Base-by-base conservation (phyloP, 1,284 basidiomycete genomes). In the Malassezia restricta region DNA sequence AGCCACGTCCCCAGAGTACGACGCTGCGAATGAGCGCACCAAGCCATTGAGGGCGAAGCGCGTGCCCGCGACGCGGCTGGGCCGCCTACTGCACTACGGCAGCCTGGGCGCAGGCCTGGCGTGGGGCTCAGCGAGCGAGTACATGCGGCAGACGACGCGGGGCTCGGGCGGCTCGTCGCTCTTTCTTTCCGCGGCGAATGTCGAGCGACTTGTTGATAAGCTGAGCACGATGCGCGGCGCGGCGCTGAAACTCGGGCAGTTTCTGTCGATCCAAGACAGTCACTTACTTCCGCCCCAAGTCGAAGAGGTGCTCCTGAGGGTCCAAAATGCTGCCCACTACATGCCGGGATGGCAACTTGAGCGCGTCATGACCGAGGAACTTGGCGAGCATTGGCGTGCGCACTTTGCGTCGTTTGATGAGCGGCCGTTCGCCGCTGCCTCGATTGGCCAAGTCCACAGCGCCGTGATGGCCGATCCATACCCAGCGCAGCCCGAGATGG, bases 321-420 rank as follows among this genome's bases (percentile, higher is more conserved):
- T 99, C 0, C 92, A 98, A 74, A 87, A 92, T 64, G 83, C 84
- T 63, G 94, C 94, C 1, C 88, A 99, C 74, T 96, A 95, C 74
- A 98, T 96, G 91, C 94, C 92, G 0, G 84, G 90, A 60, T 91
- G 85, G 85, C 94, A 98, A 74, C 86, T 95, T 82, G 86, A 91
- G 46, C 61, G 82, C 80, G 89, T 91, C 20, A 79, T 98, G 76
- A 73, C 66, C 6, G 68, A 78, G 30, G 82, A 89, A 33, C 79
- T 95, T 5, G 90, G 91, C 1, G 64, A 79, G 0, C 78, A 83
- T 14, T 96, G 90, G 90, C 72, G 77, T 11, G 71, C 78, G 24
- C 76, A 80, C 38, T 98, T 96, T 69, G 70, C 75, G 3, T 78
- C 80, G 0, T 96, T 96, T 71, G 82, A 86, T 54, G 82, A 86